Evolutionary conservation across 202 grass and related monocot genomes (phyloP).

Genomic region (Saccharum hybrid): DNA sequence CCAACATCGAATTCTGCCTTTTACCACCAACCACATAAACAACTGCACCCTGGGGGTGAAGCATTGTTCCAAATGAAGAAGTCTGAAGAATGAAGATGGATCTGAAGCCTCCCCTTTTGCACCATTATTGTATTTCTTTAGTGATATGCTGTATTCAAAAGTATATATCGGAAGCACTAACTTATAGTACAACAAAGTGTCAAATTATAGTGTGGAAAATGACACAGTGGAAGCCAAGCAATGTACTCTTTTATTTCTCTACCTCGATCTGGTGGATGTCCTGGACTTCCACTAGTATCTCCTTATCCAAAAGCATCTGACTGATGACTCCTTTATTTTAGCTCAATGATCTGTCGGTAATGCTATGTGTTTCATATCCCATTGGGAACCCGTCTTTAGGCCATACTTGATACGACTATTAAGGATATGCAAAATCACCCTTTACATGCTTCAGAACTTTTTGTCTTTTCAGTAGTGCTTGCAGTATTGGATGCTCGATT

Average conservation of each 20-base stretch:
- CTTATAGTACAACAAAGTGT: background rate
- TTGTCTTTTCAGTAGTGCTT: constrained; percentile 11
- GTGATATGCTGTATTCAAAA: background rate
- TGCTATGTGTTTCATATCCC: background rate
- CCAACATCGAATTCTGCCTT: no score
- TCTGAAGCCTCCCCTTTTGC: no score
- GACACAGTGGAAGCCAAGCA: background rate
- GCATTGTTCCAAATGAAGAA: no score
- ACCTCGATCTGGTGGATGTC: background rate
- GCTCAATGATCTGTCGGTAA: background rate
- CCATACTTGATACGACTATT: background rate
- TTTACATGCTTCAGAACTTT: background rate
- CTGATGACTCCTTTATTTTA: background rate
- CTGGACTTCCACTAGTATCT: constrained; percentile 38
- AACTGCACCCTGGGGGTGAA: no score
- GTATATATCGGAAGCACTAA: background rate
- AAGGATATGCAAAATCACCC: background rate
- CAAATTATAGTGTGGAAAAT: background rate
- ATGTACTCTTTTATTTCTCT: background rate
- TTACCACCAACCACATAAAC: no score
- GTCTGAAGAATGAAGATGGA: no score
- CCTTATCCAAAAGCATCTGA: constrained; percentile 7
- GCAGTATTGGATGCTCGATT: constrained; percentile 8
- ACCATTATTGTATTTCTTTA: background rate
- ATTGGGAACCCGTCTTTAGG: background rate